Conservation (phyloP, 1,139 yeast genomes). For the Zygosaccharomyces pseudobailii region DNA sequence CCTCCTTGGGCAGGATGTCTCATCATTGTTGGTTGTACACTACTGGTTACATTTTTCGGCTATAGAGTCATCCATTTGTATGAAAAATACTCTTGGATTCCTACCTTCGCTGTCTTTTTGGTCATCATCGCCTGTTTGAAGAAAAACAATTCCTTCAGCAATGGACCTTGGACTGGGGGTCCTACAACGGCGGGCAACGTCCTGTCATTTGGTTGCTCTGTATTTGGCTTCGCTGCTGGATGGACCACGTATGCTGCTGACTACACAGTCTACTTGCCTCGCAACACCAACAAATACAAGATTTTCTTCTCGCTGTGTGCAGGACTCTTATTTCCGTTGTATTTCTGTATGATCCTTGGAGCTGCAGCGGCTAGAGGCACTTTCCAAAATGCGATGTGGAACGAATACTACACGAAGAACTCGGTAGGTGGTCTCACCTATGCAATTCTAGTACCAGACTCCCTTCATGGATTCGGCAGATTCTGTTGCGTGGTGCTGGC, state of each 20-base stretch:
- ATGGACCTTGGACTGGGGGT: slow-evolving; percentile 43
- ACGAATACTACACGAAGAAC: slow-evolving; percentile 37
- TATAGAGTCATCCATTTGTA: slow-evolving; percentile 75
- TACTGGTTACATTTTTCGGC: slow-evolving; percentile 77
- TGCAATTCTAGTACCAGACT: slow-evolving; percentile 69
- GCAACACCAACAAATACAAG: slow-evolving; percentile 51
- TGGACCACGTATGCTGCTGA: slow-evolving; percentile 95
- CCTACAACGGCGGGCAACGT: slow-evolving; percentile 67
- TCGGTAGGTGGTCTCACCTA: slow-evolving; percentile 80
- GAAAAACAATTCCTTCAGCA: slow-evolving; percentile 55
- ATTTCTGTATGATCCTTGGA: slow-evolving; percentile 74
- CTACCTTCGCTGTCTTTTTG: slow-evolving; percentile 66
- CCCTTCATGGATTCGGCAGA: slow-evolving; percentile 84
- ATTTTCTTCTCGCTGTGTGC: slow-evolving; percentile 58
- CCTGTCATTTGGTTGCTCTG: slow-evolving; percentile 77
- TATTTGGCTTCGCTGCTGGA: slow-evolving; percentile 90
- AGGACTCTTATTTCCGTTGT: slow-evolving; percentile 64
- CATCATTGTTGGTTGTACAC: slow-evolving; percentile 63
- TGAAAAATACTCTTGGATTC: slow-evolving; percentile 89
- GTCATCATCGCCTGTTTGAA: slow-evolving; percentile 75
- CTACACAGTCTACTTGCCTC: slow-evolving; percentile 80
- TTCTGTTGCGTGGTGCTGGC: slow-evolving; percentile 86
- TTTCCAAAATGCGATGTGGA: slow-evolving; percentile 41
- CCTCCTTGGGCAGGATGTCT: slow-evolving; percentile 95
- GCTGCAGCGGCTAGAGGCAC: slow-evolving; percentile 80